Evolutionary conservation across 2,329 filamentous ascomycete species (phyloP).

Genomic region (Zelopaecilomyces penicillatus): DNA sequence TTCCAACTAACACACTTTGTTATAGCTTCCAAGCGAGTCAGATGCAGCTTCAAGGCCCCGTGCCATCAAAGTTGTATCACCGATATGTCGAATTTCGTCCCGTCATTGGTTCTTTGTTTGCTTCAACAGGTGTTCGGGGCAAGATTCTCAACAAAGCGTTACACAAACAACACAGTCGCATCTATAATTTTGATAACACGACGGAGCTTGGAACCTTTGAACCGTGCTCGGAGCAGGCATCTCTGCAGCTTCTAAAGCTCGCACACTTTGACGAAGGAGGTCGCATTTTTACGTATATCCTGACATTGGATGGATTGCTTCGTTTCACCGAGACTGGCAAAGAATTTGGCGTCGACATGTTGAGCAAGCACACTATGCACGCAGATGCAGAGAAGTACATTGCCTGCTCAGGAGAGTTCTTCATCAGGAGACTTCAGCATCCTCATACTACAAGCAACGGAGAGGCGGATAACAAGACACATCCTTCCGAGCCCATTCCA

Average conservation of each 20-base stretch:
- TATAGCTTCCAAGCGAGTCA: conserved; percentile 84
- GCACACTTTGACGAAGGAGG: conserved; percentile 80
- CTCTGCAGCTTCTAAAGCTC: conserved; percentile 75
- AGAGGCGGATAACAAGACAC: conserved; percentile 37
- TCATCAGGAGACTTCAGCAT: conserved; percentile 61
- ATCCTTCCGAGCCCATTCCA: conserved; percentile 40
- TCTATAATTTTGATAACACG: conserved; percentile 78
- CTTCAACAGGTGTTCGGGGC: conserved; percentile 65
- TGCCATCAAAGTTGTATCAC: conserved; percentile 75
- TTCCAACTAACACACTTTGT: background rate
- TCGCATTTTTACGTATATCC: conserved; percentile 82
- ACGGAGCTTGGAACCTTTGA: conserved; percentile 66
- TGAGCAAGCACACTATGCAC: conserved; percentile 97
- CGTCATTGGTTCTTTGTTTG: conserved; percentile 85
- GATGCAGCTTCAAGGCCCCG: conserved; percentile 77
- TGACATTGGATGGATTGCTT: conserved; percentile 78
- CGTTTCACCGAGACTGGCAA: conserved; percentile 94
- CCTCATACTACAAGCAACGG: conserved; percentile 35
- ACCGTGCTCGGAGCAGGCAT: conserved; percentile 59
- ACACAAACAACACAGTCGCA: conserved; percentile 79
- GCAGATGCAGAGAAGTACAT: conserved; percentile 87
- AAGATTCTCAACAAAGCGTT: conserved; percentile 74
- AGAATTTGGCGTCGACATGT: conserved; percentile 86
- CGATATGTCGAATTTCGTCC: conserved; percentile 89
- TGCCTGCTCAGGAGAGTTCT: conserved; percentile 88